Percentiles rank a stretch among this genome's conserved stretches.
phyloP scores from a whole-genome alignment of 305 asterid genomes.

The Plantago lanceolata region DNA sequence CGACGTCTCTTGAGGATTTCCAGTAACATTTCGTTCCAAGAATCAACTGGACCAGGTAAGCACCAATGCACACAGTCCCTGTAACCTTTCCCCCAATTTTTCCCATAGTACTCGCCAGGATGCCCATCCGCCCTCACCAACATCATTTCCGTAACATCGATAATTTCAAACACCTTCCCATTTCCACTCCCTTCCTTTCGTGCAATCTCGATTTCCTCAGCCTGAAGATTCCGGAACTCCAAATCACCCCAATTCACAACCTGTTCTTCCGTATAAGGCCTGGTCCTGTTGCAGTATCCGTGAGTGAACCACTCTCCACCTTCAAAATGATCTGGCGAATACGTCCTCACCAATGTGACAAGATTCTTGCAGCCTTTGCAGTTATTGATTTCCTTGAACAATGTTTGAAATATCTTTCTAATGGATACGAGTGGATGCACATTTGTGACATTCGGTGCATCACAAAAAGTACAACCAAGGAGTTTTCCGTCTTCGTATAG shows the following conservation, averaged over 20 bases:
- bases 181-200: constrained; percentile 17
- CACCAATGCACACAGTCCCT: constrained; percentile 42
- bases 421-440: constrained; percentile 13
- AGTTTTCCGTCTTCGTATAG: constrained; percentile 13
- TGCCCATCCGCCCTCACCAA: constrained; percentile 55
- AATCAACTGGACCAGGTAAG: constrained; percentile 22
- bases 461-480: constrained; percentile 24
- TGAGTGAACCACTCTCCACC: constrained; percentile 38
- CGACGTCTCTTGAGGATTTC: constrained; percentile 32
- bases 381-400: constrained; percentile 16
- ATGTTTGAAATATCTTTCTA: constrained; percentile 3
- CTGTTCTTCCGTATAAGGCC: constrained; percentile 20
- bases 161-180: constrained; percentile 29
- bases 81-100: constrained; percentile 48
- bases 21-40: constrained; percentile 36
- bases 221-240: constrained; percentile 26
- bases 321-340: constrained; percentile 41
- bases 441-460: constrained; percentile 14
- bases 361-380: constrained; percentile 17
- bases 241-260: constrained; percentile 6
- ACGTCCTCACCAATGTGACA: constrained; percentile 25
- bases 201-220: constrained; percentile 31
- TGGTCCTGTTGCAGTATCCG: constrained; percentile 34
- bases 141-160: constrained; percentile 44
- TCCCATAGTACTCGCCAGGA: constrained; percentile 47